Base-by-base conservation (phyloP, 345 rosid species). In the Acer negundo region DNA sequence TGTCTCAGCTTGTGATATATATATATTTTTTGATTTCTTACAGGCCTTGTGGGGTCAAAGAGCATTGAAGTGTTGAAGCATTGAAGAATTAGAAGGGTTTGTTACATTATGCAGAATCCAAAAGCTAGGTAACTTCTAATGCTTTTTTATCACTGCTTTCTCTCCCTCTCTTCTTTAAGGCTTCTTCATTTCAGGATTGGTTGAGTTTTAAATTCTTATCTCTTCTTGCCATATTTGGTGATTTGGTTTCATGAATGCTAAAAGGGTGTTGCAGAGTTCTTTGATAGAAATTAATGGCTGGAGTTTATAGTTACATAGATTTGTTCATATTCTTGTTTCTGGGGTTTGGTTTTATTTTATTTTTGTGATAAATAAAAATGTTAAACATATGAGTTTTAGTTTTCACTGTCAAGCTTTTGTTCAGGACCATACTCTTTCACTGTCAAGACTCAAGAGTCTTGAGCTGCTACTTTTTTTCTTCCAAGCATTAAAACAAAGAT, bases 21-120 rank as follows among this genome's bases (percentile, higher is more conserved):
- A 40, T 42, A 42, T 42, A 47, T 76, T 78, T 81, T 68, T 78
- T 78, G 70, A 77, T 75, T 81, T 77, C 70, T 86, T 75, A 42
- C 86, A 85, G 88, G 82, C 77, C 75, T 74, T 81, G 89, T 88
- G 88, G 90, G 90, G 87, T 75, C 89, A 90, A 85, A 78, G 71
- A 68, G 90, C 91, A 83, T 88, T 86, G 89, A 87, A 87, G 85
- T 61, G 23, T 80, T 67, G 82, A 80, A 84, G 85, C 73, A 63
- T 28, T 28, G 31, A 28, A 28, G 31, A 2, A 3, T 73, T 72
- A 49, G 47, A 74, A 84, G 83, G 80, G 64, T 72, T 72, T 73
- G 75, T 75, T 67, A 80, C 85, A 88, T 82, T 82, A 94, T 94
- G 98, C 98, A 93, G 92, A 87, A 94, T 80, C 92, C 92, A 76